Percentiles rank a stretch among this genome's conserved stretches.
phyloP scores from a whole-genome alignment of 2,329 filamentous ascomycete species.

The Curvularia hawaiiensis region DNA sequence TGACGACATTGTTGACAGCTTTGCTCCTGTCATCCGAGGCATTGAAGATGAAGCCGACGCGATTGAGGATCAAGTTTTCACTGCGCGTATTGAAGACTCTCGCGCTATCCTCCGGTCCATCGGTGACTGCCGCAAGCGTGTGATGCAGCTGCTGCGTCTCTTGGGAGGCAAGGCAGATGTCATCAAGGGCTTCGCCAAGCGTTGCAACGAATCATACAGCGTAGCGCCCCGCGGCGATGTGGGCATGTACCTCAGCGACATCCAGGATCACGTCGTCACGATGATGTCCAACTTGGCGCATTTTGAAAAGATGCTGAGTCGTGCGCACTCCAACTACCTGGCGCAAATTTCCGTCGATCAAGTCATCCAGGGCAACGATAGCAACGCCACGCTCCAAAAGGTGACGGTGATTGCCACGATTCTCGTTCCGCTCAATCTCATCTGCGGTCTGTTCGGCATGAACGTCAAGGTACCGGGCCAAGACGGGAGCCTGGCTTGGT shows the following conservation, averaged over 20 bases:
- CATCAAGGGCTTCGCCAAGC: slow-evolving; percentile 95
- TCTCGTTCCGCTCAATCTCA: slow-evolving; percentile 92
- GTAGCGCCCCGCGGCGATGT: slow-evolving; percentile 96
- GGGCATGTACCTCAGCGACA: slow-evolving; percentile 93
- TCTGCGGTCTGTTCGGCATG: slow-evolving; percentile 88
- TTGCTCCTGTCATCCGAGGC: slow-evolving; percentile 85
- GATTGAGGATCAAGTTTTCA: slow-evolving; percentile 95
- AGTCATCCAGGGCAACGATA: slow-evolving; percentile 83
- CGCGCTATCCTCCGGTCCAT: slow-evolving; percentile 85
- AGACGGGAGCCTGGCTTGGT: slow-evolving; percentile 57
- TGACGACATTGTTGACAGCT: slow-evolving; percentile 96
- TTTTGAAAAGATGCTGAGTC: slow-evolving; percentile 96
- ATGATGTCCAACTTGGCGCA: slow-evolving; percentile 97
- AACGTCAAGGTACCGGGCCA: slow-evolving; percentile 77
- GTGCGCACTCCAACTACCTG: slow-evolving; percentile 94
- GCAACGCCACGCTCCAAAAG: slow-evolving; percentile 90
- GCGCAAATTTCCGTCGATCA: slow-evolving; percentile 93
- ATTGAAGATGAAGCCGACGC: slow-evolving; percentile 88
- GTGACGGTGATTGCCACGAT: slow-evolving; percentile 94
- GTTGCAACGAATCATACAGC: slow-evolving; percentile 96
- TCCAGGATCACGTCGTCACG: slow-evolving; percentile 98
- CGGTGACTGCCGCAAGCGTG: slow-evolving; percentile 89
- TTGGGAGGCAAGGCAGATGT: slow-evolving; percentile 98
- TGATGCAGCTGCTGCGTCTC: slow-evolving; percentile 90
- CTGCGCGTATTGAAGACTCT: slow-evolving; percentile 88